phyloP scores from a whole-genome alignment of 2,329 filamentous ascomycete genomes.

The Thelonectria discophora region DNA sequence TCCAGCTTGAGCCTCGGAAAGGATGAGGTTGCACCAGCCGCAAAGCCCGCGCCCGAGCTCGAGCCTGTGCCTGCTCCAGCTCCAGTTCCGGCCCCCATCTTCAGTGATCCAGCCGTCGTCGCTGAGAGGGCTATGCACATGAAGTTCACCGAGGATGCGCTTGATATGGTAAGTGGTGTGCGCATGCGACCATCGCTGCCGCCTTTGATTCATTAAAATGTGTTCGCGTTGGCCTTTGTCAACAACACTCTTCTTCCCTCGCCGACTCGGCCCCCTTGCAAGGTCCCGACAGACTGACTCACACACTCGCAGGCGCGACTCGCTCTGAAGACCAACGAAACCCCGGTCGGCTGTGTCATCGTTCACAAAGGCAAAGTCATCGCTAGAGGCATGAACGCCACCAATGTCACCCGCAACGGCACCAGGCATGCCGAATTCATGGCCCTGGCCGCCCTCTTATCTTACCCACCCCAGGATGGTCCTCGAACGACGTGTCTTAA shows the following conservation, averaged over 20 bases:
- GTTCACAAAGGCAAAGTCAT: conserved; percentile 83
- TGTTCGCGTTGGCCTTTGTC: background rate
- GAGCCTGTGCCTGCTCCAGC: background rate
- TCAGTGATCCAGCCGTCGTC: conserved; percentile 43
- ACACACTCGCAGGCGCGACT: conserved; percentile 73
- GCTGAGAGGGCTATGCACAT: conserved; percentile 48
- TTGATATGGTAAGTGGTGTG: conserved; percentile 77
- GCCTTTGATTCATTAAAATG: background rate
- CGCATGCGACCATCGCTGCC: background rate
- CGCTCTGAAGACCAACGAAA: conserved; percentile 87
- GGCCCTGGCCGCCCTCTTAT: conserved; percentile 71
- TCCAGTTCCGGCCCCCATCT: conserved; percentile 13
- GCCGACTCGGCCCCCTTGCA: background rate
- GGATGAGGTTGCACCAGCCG: background rate
- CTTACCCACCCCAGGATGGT: conserved; percentile 48
- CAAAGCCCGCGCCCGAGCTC: background rate
- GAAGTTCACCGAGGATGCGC: conserved; percentile 83
- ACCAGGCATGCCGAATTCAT: conserved; percentile 97
- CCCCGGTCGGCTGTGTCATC: conserved; percentile 94
- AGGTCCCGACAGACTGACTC: conserved; percentile 1
- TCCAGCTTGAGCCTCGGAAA: conserved; percentile 33
- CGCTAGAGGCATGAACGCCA: conserved; percentile 94
- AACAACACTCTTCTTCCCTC: background rate
- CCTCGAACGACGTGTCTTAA: conserved; percentile 46
- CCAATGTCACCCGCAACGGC: conserved; percentile 88